phyloP scores from a whole-genome alignment of 2,329 filamentous ascomycete species.

The Aspergillus sp. region DNA sequence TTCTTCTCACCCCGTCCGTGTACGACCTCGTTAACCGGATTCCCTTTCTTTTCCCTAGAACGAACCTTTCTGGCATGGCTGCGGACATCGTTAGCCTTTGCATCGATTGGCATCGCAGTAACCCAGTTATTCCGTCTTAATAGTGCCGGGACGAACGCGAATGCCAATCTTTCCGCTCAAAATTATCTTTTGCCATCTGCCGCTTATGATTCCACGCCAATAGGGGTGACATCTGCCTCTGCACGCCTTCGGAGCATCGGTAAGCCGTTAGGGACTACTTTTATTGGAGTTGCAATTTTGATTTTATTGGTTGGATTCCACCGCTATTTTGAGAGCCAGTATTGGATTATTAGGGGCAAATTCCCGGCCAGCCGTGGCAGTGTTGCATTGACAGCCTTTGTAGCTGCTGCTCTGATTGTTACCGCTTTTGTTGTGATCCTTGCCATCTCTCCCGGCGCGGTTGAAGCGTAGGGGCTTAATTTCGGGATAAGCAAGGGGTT shows the following conservation, averaged over 20 bases:
- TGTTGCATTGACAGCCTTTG: conserved; percentile 58
- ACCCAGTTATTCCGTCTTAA: conserved; percentile 69
- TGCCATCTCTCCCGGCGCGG: conserved; percentile 51
- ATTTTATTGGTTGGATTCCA: conserved; percentile 65
- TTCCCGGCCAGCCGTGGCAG: conserved; percentile 66
- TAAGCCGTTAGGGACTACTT: conserved; percentile 66
- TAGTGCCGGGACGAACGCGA: conserved; percentile 39
- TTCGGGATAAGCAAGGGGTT: too few species aligned
- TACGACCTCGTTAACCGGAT: conserved; percentile 5
- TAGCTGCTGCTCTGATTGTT: conserved; percentile 60
- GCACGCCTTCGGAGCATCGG: conserved; percentile 53
- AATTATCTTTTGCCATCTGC: conserved; percentile 18
- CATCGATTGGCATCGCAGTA: conserved; percentile 66
- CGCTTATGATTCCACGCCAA: conserved; percentile 20
- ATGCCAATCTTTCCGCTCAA: conserved; percentile 16
- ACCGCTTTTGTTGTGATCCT: conserved; percentile 62
- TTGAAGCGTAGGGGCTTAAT: conserved; percentile 27
- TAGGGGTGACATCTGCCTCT: conserved; percentile 20
- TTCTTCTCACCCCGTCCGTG: conserved; percentile 6
- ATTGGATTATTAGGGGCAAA: conserved; percentile 67
- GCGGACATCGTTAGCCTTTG: conserved; percentile 66
- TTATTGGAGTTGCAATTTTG: conserved; percentile 62
- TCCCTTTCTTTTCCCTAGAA: conserved; percentile 46
- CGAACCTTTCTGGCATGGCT: conserved; percentile 71
- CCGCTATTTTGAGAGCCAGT: conserved; percentile 67